These are phyloP conservation scores for Ophiostoma perfectum DNA, from an alignment of 2,329 filamentous ascomycete species.

Conservation along the genomic window DNA sequence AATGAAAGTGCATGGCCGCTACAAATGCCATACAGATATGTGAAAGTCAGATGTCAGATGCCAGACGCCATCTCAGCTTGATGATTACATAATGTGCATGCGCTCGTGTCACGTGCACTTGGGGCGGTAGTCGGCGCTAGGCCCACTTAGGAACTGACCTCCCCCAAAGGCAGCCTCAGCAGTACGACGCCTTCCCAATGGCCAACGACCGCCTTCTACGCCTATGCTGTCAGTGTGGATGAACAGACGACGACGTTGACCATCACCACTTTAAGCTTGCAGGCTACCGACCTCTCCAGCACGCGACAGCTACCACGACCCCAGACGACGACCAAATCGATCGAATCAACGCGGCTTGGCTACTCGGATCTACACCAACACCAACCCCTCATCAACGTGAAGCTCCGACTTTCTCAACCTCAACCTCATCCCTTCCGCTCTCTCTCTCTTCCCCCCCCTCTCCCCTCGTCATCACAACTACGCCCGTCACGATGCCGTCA, in stretches of 20 bases:
- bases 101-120: slow-evolving; percentile 1
- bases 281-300: no score
- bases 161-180: slow-evolving; percentile 26
- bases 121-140: slow-evolving; percentile 17
- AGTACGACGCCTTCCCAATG: slow-evolving; percentile 25
- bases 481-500: slow-evolving; percentile 66
- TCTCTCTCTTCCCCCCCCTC: slow-evolving; percentile 14
- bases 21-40: no score
- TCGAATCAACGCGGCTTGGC: no score
- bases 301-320: no score
- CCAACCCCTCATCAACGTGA: background rate
- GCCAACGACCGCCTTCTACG: slow-evolving; percentile 17
- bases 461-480: background rate
- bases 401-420: background rate
- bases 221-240: slow-evolving; percentile 14
- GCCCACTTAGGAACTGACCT: slow-evolving; percentile 25
- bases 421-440: background rate
- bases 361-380: no score
- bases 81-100: background rate
- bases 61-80: no score
- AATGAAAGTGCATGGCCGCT: background rate
- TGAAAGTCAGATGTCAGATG: no score
- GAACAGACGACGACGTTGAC: background rate
- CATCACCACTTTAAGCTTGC: background rate
- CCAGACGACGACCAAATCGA: no score